Evolutionary conservation across 2,329 filamentous ascomycete genomes (phyloP).

Genomic region (Paracamarosporium sp.): DNA sequence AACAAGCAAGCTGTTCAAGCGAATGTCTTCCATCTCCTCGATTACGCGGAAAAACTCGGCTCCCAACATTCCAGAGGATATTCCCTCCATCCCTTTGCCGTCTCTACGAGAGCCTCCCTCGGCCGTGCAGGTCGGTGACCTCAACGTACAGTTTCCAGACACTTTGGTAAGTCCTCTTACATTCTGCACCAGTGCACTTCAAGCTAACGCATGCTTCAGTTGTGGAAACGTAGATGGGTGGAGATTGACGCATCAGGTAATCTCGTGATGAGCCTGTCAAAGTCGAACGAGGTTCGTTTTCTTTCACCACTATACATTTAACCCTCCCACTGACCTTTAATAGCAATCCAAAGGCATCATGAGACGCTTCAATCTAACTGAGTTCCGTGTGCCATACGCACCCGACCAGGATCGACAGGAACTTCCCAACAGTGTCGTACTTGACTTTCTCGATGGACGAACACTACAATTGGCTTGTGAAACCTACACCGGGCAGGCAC

Average conservation of each 20-base stretch:
- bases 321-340: background rate
- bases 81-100: slow-evolving; percentile 30
- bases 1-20: slow-evolving; percentile 69
- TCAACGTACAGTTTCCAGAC: slow-evolving; percentile 97
- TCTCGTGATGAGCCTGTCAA: slow-evolving; percentile 77
- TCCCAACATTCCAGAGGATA: slow-evolving; percentile 46
- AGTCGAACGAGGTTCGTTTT: slow-evolving; percentile 59
- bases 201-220: slow-evolving; percentile 42
- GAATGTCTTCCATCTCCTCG: slow-evolving; percentile 68
- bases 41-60: slow-evolving; percentile 59
- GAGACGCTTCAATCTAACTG: slow-evolving; percentile 84
- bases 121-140: slow-evolving; percentile 78
- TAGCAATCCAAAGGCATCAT: slow-evolving; percentile 61
- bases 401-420: slow-evolving; percentile 94
- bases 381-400: slow-evolving; percentile 79
- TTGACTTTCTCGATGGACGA: slow-evolving; percentile 68
- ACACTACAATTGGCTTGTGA: slow-evolving; percentile 66
- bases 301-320: background rate
- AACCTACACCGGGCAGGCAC: slow-evolving; percentile 39
- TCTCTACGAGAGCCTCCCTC: slow-evolving; percentile 54
- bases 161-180: slow-evolving; percentile 65
- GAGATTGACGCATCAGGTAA: slow-evolving; percentile 84
- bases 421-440: slow-evolving; percentile 80
- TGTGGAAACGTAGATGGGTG: slow-evolving; percentile 95
- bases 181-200: background rate